Evolutionary conservation across 805 yeast genomes (phyloP).

Genomic region (Candida pseudoglaebosa): DNA sequence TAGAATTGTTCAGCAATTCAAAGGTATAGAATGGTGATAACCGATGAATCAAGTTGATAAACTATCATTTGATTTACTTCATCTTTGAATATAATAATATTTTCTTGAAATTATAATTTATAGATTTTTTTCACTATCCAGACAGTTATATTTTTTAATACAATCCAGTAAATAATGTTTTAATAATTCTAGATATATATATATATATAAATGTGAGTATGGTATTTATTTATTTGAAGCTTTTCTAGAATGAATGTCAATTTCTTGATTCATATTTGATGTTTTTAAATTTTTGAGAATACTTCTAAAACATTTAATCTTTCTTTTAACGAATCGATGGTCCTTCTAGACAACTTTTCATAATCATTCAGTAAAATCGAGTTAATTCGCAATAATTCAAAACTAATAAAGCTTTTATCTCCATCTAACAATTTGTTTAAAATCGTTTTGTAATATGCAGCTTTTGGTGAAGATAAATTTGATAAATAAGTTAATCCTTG

Average conservation of each 20-base stretch:
- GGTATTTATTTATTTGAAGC: background rate
- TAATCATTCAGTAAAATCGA: conserved; percentile 34
- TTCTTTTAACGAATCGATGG: conserved; percentile 48
- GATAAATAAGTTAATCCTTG: conserved; percentile 10
- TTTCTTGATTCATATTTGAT: too few species aligned
- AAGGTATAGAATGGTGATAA: conserved; percentile 50
- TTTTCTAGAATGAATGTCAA: too few species aligned
- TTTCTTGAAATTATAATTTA: too few species aligned
- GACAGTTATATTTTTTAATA: too few species aligned
- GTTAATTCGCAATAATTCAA: conserved; percentile 46
- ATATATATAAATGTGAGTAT: too few species aligned
- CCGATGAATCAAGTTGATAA: too few species aligned
- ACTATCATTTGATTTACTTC: too few species aligned
- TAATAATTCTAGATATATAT: too few species aligned
- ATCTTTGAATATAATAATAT: too few species aligned
- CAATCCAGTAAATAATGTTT: too few species aligned
- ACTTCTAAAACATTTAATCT: conserved; percentile 46
- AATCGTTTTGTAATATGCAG: conserved; percentile 45
- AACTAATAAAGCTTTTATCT: conserved; percentile 37
- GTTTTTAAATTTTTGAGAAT: conserved; percentile 4
- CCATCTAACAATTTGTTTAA: conserved; percentile 43
- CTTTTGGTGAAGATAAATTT: background rate
- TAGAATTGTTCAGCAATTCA: conserved; percentile 54
- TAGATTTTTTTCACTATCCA: too few species aligned
- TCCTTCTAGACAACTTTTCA: conserved; percentile 33